These are phyloP conservation scores for Jatropha podagrica DNA, from an alignment of 441 rosid genomes.

Conservation along the genomic window DNA sequence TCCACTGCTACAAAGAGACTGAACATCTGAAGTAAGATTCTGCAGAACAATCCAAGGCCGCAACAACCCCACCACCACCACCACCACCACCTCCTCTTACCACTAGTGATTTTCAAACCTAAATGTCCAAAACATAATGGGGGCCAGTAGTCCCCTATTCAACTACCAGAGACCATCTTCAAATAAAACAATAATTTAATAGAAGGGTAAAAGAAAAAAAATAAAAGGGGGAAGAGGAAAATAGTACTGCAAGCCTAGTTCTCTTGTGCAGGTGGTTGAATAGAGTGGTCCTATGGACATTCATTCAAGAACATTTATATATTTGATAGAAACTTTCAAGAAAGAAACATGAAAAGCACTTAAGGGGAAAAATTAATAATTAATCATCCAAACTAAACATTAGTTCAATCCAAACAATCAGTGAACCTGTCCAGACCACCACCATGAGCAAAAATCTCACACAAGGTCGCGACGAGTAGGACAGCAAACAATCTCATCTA, in stretches of 20 bases:
- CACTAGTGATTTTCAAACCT: slow-evolving; percentile 7
- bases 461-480: slow-evolving; percentile 7
- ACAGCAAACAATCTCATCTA: slow-evolving; percentile 18
- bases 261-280: slow-evolving; percentile 5
- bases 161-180: background rate
- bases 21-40: slow-evolving; percentile 22
- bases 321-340: background rate
- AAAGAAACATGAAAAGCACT: background rate
- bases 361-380: background rate
- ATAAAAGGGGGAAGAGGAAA: background rate
- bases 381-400: background rate
- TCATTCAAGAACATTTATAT: background rate
- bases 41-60: slow-evolving; percentile 24
- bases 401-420: background rate
- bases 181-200: background rate
- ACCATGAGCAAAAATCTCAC: background rate
- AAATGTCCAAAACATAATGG: background rate
- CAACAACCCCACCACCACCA: slow-evolving; percentile 22
- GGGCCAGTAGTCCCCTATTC: slow-evolving; percentile 4
- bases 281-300: slow-evolving; percentile 7
- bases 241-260: slow-evolving; percentile 1
- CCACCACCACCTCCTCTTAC: slow-evolving; percentile 16
- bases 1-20: slow-evolving; percentile 23
- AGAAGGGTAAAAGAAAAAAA: background rate
- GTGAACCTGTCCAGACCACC: slow-evolving; percentile 7